Base-by-base conservation (phyloP, 495 filamentous ascomycete species). In the Pyrenopolyporus hunteri region DNA sequence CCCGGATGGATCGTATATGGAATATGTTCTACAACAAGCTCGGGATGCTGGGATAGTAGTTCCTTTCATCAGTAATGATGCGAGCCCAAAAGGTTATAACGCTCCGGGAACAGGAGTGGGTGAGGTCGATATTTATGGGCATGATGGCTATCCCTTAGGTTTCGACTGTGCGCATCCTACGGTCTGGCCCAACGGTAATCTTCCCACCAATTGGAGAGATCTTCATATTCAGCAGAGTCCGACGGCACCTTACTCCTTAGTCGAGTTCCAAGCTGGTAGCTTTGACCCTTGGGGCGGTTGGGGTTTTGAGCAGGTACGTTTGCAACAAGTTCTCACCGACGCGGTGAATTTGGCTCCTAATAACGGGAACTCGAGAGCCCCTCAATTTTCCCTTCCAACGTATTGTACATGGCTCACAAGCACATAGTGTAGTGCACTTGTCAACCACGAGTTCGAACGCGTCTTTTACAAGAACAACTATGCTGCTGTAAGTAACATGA, bases 391-490 rank as follows among this genome's bases (percentile, higher is more conserved):
- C 2, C 23, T 22, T 22, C 17, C 19, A 17, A 42, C n/a, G 33
- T 29, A 13, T 36, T 3, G 4, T 16, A 33, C 0, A 25, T n/a
- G 10, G 13, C 60, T 64, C 0, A 64, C 54, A 37, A 10, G 19
- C 17, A 23, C 37, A 54, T 14, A 64, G 53, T 93, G 91, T 61
- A 73, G 81, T 22, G 71, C 73, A 17, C 78, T 91, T 16, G 67
- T 90, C 17, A 87, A 88, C 56, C 72, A 84, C 29, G 85, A 92
- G 61, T 90, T 90, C 58, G 86, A 90, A 59, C 74, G 89, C 25
- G 87, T 93, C 3, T 89, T 91, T 63, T 91, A 92, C 69, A 93
- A 92, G 80, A 91, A 93, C 63, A 80, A 86, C 67, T 85, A 86
- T 46, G 84, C 83, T 28, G 83, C 85, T 39, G 85, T 82, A 25